phyloP scores from a whole-genome alignment of 164 flowering plant genomes.

The Aristolochia californica region DNA sequence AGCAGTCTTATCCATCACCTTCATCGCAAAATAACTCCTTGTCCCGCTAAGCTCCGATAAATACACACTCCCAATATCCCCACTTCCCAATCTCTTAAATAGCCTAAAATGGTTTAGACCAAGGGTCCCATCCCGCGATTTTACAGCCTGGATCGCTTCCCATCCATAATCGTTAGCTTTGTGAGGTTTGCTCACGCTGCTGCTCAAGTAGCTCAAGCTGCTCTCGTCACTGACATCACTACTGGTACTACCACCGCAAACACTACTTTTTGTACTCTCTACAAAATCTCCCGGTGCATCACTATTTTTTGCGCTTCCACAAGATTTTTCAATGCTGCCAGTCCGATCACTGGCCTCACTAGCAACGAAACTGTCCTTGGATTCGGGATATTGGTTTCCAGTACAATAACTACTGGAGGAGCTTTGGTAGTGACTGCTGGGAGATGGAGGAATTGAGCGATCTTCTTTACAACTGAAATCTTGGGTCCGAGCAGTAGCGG shows the following conservation, averaged over 20 bases:
- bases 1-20: slow-evolving; percentile 73
- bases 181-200: slow-evolving; percentile 63
- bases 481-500: slow-evolving; percentile 5
- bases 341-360: slow-evolving; percentile 47
- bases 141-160: slow-evolving; percentile 67
- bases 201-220: slow-evolving; percentile 62
- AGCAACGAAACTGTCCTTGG: slow-evolving; percentile 54
- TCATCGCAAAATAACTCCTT: slow-evolving; percentile 56
- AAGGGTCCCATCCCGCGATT: slow-evolving; percentile 43
- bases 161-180: slow-evolving; percentile 62
- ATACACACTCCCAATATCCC: slow-evolving; percentile 80
- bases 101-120: slow-evolving; percentile 55
- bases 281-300: slow-evolving; percentile 27
- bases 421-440: slow-evolving; percentile 25
- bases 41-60: slow-evolving; percentile 64
- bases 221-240: slow-evolving; percentile 83
- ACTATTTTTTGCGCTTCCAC: slow-evolving; percentile 36
- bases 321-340: slow-evolving; percentile 35
- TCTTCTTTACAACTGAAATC: slow-evolving; percentile 8
- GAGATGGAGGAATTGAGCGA: slow-evolving; percentile 18
- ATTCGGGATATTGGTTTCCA: slow-evolving; percentile 38
- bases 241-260: slow-evolving; percentile 58
- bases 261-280: slow-evolving; percentile 53
- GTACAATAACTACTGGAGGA: slow-evolving; percentile 39
- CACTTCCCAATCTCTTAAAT: slow-evolving; percentile 57